A percentile compares a stretch with the other conserved stretches of the same genome.
Evolutionary conservation across 2,329 filamentous ascomycete genomes (phyloP).

Genomic region (Zarea fungicola): DNA sequence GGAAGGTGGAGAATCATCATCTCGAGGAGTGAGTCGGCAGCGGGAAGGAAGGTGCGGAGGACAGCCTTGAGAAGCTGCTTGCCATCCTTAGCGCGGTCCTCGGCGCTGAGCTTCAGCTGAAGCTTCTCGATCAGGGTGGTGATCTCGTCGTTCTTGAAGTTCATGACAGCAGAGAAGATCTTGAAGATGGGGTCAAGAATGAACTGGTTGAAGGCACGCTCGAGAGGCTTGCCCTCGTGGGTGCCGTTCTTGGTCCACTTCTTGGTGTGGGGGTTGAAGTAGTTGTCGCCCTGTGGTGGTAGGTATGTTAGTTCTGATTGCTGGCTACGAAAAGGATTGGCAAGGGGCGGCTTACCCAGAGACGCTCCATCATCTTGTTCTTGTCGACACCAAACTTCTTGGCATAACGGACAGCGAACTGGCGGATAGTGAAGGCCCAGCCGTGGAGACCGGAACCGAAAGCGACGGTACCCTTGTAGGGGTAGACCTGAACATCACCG

Average conservation of each 20-base stretch:
- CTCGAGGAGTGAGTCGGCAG: conserved; percentile 95
- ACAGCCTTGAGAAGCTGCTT: conserved; percentile 97
- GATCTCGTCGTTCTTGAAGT: conserved; percentile 97
- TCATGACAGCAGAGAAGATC: conserved; percentile 94
- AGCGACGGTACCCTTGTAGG: conserved; percentile 93
- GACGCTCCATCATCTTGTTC: conserved; percentile 99
- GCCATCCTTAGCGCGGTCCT: conserved; percentile 92
- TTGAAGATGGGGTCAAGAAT: conserved; percentile 99
- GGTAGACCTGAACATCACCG: conserved; percentile 98
- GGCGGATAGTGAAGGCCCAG: conserved; percentile 98
- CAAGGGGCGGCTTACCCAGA: conserved; percentile 67
- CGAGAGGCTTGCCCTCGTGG: conserved; percentile 80
- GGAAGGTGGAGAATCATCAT: conserved; percentile 99
- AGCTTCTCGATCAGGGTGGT: conserved; percentile 83
- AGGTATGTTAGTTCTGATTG: not conserved
- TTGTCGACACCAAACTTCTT: conserved; percentile 99
- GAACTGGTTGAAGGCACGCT: conserved; percentile 99
- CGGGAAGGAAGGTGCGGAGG: conserved; percentile 98
- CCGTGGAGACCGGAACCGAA: conserved; percentile 99
- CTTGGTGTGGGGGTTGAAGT: conserved; percentile 99
- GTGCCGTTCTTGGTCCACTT: conserved; percentile 93
- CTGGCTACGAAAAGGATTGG: not conserved
- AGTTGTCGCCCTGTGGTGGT: conserved; percentile 73
- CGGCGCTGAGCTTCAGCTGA: conserved; percentile 78
- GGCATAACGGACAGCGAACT: conserved; percentile 92